Conservation (phyloP, 164 flowering plant species). For the Liriodendron chinense region DNA sequence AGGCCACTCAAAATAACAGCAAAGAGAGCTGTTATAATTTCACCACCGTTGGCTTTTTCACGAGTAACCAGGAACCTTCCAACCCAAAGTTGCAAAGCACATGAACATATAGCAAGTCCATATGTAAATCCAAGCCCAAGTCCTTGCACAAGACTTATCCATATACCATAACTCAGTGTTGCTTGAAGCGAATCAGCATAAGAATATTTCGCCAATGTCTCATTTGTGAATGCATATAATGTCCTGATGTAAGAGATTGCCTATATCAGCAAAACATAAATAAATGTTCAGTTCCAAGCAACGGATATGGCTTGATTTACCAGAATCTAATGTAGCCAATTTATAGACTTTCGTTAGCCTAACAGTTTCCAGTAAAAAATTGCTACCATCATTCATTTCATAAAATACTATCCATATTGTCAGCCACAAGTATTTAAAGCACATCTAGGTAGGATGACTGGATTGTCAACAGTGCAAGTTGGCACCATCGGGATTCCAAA, state of each 20-base stretch:
- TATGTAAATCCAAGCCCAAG: constrained; percentile 99
- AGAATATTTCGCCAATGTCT: constrained; percentile 94
- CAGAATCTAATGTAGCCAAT: neutral
- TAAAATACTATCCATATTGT: too few species aligned
- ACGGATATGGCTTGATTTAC: neutral
- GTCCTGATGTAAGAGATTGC: constrained; percentile 91
- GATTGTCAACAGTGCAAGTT: too few species aligned
- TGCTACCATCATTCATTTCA: too few species aligned
- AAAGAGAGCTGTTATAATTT: constrained; percentile 82
- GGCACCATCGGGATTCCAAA: too few species aligned
- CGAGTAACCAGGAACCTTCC: constrained; percentile 73
- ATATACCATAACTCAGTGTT: constrained; percentile 89
- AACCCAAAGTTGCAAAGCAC: constrained; percentile 97
- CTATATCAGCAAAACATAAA: constrained; percentile 40
- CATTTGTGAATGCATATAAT: constrained; percentile 91
- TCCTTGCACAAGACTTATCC: constrained; percentile 99
- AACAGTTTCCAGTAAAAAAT: too few species aligned
- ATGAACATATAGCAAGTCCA: constrained; percentile 99
- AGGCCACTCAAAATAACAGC: constrained; percentile 96
- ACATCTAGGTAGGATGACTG: too few species aligned
- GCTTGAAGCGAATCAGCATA: constrained; percentile 98
- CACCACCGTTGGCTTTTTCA: constrained; percentile 82
- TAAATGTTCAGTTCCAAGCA: neutral
- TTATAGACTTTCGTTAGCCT: neutral
- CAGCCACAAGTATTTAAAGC: too few species aligned